Conservation (phyloP, 169 alveolate genomes). For the Plasmodium coatneyi region DNA sequence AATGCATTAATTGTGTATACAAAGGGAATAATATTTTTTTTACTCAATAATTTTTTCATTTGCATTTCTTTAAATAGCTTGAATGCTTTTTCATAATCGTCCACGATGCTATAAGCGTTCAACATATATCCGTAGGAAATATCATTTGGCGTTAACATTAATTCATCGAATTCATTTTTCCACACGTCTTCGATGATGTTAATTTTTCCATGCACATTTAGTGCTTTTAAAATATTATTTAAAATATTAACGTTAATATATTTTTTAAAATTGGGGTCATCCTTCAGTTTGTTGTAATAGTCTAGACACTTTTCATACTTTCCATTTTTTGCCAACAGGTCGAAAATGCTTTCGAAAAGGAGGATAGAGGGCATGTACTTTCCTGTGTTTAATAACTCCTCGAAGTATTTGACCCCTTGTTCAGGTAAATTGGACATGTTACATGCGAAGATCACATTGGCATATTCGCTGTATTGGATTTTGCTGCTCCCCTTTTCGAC, state of each 20-base stretch:
- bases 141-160: slow-evolving; percentile 28
- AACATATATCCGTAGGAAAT: slow-evolving; percentile 38
- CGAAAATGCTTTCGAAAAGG: slow-evolving; percentile 59
- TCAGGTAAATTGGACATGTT: slow-evolving; percentile 51
- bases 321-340: slow-evolving; percentile 68
- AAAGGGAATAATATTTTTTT: slow-evolving; percentile 55
- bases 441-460: slow-evolving; percentile 72
- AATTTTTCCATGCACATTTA: slow-evolving; percentile 46
- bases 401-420: slow-evolving; percentile 72
- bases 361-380: slow-evolving; percentile 63
- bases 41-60: slow-evolving; percentile 46
- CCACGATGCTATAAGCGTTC: slow-evolving; percentile 33
- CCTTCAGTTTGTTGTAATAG: slow-evolving; percentile 51
- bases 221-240: slow-evolving; percentile 51
- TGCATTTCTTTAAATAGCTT: slow-evolving; percentile 75
- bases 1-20: slow-evolving; percentile 38
- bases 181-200: slow-evolving; percentile 57
- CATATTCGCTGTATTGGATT: slow-evolving; percentile 70
- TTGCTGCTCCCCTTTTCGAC: slow-evolving; percentile 37
- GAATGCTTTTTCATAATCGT: slow-evolving; percentile 65
- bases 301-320: slow-evolving; percentile 45
- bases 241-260: slow-evolving; percentile 50
- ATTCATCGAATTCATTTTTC: slow-evolving; percentile 74
- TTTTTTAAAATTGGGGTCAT: slow-evolving; percentile 68
- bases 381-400: slow-evolving; percentile 70